Percentiles rank a stretch among this genome's conserved stretches.
Conservation (phyloP, 1,284 basidiomycete species). For the Leccinum solheimii region DNA sequence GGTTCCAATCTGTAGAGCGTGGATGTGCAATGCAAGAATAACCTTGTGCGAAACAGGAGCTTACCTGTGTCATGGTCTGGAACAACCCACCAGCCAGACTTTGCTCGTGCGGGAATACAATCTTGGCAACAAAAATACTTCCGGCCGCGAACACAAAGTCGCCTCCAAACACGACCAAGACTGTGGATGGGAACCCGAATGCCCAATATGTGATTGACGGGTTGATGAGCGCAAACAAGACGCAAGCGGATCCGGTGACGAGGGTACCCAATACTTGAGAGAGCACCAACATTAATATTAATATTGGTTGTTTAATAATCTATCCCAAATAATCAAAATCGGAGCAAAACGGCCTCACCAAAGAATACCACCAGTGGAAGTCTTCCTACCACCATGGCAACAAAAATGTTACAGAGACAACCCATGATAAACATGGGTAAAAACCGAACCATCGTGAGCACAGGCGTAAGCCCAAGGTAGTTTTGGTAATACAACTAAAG, state of each 20-base stretch:
- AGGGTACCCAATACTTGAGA: slow-evolving; percentile 53
- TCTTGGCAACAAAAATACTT: slow-evolving; percentile 73
- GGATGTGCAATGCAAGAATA: not conserved
- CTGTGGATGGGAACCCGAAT: slow-evolving; percentile 77
- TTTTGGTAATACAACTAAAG: slow-evolving; percentile 67
- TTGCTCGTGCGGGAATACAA: slow-evolving; percentile 75
- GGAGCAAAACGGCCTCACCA: slow-evolving; percentile 38
- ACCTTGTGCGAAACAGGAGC: slow-evolving; percentile 2
- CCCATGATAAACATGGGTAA: slow-evolving; percentile 78
- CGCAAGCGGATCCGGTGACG: slow-evolving; percentile 61
- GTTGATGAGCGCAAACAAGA: slow-evolving; percentile 74
- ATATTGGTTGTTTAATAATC: not conserved
- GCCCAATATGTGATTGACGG: slow-evolving; percentile 72
- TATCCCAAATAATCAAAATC: not conserved
- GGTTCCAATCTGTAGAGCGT: slow-evolving; percentile 58
- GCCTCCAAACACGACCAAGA: slow-evolving; percentile 71
- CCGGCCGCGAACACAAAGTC: slow-evolving; percentile 80
- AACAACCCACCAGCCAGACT: slow-evolving; percentile 76
- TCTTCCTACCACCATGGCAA: slow-evolving; percentile 60
- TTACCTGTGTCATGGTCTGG: slow-evolving; percentile 72
- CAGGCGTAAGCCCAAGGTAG: slow-evolving; percentile 52
- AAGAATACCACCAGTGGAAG: slow-evolving; percentile 58
- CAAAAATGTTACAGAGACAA: slow-evolving; percentile 66
- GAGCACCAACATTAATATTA: not conserved
- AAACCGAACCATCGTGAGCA: slow-evolving; percentile 75